Base-by-base conservation (phyloP, 2,329 filamentous ascomycete species). In the Aureobasidium sp. region DNA sequence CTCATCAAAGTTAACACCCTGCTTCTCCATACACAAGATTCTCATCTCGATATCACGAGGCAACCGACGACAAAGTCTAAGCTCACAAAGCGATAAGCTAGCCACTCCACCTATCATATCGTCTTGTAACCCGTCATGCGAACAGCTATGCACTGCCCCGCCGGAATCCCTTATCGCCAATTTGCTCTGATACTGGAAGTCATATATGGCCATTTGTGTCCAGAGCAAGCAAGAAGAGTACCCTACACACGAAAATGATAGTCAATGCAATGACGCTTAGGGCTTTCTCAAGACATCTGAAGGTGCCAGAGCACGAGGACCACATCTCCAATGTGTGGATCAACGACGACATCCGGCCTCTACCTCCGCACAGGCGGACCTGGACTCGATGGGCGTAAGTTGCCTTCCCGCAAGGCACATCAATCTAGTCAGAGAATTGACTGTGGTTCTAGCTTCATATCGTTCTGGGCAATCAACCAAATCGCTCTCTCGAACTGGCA, bases 391-490 rank as follows among this genome's bases (percentile, higher is more conserved):
- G 71, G 68, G 70, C 72, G 43, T 77, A 72, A 27, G 50, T 52
- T 10, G 1, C 10, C 6, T 2, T 46, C 5, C 12, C 2, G 10
- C 5, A 6, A 27, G 1, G 13, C 20, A 20, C 20, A 20, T 20
- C 20, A 20, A 20, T 20, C 20, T 20, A 20, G 20, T 26, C 26
- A 24, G 8, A 13, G 2, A 13, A 24, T 20, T 52, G 12, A 36
- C 32, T 6, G 2, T 1, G 6, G 13, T 15, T 6, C 1, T 15
- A 52, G 50, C 29, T 52, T 52, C 65, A 70, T 76, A 50, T 69
- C 67, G 26, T 77, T 76, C 65, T 78, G 75, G 76, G 70, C 72
- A 27, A 73, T 77, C 61, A 76, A 74, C 59, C 72, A 74, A 51
- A 73, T 76, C 63, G 69, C 64, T 72, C 48, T 52, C 20, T 66